phyloP scores from a whole-genome alignment of 1,284 basidiomycete genomes.

The Cryptococcus wingfieldii region DNA sequence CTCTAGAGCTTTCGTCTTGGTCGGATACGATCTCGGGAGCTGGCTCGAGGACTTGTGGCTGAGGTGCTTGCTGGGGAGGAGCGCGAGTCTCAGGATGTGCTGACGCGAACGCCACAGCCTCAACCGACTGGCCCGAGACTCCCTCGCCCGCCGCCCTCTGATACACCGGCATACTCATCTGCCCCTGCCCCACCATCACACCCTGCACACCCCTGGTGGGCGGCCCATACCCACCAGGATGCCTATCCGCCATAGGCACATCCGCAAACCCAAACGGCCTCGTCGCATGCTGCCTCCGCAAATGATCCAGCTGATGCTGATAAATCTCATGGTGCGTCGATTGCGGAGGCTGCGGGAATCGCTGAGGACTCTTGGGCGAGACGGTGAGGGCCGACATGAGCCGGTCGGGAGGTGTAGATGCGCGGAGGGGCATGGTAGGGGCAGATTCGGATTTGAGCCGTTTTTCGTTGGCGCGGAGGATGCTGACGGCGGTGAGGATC shows the following conservation, averaged over 20 bases:
- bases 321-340: background rate
- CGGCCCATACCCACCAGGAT: too few species aligned
- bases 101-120: too few species aligned
- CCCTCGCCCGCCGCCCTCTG: too few species aligned
- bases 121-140: too few species aligned
- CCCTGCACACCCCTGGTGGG: too few species aligned
- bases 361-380: background rate
- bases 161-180: too few species aligned
- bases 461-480: slow-evolving; percentile 1
- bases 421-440: background rate
- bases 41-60: too few species aligned
- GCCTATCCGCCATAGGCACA: background rate
- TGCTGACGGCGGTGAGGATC: slow-evolving; percentile 7
- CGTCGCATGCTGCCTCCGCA: background rate
- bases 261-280: background rate
- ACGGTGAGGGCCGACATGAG: background rate
- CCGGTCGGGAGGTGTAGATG: background rate
- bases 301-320: background rate
- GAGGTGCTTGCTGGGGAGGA: too few species aligned
- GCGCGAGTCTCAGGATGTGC: too few species aligned
- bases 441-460: background rate
- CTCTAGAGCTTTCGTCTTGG: background rate
- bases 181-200: too few species aligned
- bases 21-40: too few species aligned
- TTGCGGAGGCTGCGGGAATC: background rate